Evolutionary conservation across 805 yeast genomes (phyloP).

Genomic region (Metschnikowia reukaufii): DNA sequence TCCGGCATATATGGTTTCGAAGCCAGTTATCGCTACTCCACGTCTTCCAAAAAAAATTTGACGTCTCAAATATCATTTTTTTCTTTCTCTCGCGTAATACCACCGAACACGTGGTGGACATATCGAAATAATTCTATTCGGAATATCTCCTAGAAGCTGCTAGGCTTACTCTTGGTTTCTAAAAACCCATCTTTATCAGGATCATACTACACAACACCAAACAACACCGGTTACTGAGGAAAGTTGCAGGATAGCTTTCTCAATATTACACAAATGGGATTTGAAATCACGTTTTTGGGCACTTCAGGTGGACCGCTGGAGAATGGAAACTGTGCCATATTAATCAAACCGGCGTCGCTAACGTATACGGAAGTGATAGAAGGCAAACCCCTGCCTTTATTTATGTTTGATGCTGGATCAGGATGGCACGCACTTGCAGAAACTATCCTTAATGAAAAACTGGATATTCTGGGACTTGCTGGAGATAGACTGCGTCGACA

Average conservation of each 20-base stretch:
- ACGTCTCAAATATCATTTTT: neutral
- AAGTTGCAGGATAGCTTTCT: neutral
- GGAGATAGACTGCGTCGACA: conserved; percentile 19
- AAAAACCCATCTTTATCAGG: too few species aligned
- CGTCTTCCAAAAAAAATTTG: neutral
- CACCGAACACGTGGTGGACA: too few species aligned
- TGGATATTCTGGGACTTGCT: neutral
- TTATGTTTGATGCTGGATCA: conserved; percentile 79
- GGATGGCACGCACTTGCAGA: conserved; percentile 60
- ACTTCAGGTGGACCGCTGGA: conserved; percentile 86
- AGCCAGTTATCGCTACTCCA: neutral
- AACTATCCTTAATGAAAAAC: conserved; percentile 11
- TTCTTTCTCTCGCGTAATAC: neutral
- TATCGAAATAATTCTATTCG: too few species aligned
- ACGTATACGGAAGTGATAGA: conserved; percentile 40
- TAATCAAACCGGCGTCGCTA: conserved; percentile 55
- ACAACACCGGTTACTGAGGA: too few species aligned
- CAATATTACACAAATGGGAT: conserved; percentile 28
- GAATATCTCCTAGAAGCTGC: too few species aligned
- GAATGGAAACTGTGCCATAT: conserved; percentile 62
- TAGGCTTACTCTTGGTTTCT: too few species aligned
- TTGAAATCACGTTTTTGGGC: conserved; percentile 70
- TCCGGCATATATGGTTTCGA: neutral
- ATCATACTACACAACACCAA: too few species aligned
- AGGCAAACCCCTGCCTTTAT: conserved; percentile 27